Percentiles rank a stretch among this genome's conserved stretches.
Conservation (phyloP, 1,284 basidiomycete species). For the Vanrija sp. region DNA sequence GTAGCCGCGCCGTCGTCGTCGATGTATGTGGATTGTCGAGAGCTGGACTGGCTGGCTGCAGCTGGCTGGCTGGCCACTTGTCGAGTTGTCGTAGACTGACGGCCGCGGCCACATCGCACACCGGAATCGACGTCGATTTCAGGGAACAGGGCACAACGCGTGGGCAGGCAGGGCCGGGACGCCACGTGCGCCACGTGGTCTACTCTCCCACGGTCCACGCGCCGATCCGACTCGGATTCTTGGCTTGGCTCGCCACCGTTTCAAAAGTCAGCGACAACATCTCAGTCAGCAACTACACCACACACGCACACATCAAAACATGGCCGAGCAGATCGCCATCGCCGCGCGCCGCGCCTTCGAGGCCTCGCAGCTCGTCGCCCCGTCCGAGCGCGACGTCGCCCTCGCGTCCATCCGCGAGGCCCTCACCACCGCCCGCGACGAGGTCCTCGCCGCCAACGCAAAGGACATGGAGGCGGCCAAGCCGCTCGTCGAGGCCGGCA, state of each 20-base stretch:
- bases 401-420: conserved; percentile 65
- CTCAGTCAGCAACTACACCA: not conserved
- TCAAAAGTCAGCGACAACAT: not conserved
- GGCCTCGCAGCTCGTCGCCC: conserved; percentile 70
- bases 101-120: too few relatives aligned
- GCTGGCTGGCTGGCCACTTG: too few relatives aligned
- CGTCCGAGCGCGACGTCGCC: conserved; percentile 65
- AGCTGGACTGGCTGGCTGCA: too few relatives aligned
- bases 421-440: conserved; percentile 60
- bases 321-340: conserved; percentile 59
- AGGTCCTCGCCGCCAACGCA: conserved; percentile 73
- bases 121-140: too few relatives aligned
- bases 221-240: not conserved
- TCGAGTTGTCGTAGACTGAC: too few relatives aligned
- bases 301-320: not conserved
- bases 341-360: conserved; percentile 78
- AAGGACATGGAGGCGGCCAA: conserved; percentile 75
- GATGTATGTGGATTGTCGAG: too few relatives aligned
- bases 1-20: not conserved
- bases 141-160: too few relatives aligned
- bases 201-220: conserved; percentile 3
- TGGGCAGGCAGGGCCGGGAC: too few relatives aligned
- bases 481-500: conserved; percentile 70
- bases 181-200: not conserved
- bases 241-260: not conserved